phyloP scores from a whole-genome alignment of 352 stramenopile species.

The Plasmopara muralis region DNA sequence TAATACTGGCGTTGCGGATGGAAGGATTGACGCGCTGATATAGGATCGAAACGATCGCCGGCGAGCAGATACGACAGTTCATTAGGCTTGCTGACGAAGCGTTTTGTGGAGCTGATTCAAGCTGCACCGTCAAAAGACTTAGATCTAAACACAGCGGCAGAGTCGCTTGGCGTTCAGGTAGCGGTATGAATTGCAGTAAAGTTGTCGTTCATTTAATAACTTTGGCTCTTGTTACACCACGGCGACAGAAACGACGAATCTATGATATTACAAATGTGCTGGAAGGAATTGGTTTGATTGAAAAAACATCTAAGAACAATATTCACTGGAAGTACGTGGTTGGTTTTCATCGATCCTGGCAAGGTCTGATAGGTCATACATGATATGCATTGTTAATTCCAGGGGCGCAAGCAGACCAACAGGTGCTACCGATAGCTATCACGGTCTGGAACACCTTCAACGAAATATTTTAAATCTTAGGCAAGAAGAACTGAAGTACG shows the following conservation, averaged over 20 bases:
- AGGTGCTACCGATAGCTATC: constrained; percentile 40
- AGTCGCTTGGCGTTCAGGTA: constrained; percentile 75
- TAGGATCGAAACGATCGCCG: constrained; percentile 50
- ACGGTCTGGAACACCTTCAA: constrained; percentile 68
- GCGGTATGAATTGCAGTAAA: neutral
- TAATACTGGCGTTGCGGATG: neutral
- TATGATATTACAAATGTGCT: constrained; percentile 99
- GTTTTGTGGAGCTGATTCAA: constrained; percentile 95
- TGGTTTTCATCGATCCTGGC: constrained; percentile 4
- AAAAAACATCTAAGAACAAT: constrained; percentile 98
- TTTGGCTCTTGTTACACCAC: constrained; percentile 4
- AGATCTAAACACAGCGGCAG: constrained; percentile 92
- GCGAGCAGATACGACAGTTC: constrained; percentile 93
- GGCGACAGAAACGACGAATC: constrained; percentile 90
- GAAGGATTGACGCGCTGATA: neutral
- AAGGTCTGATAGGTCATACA: neutral
- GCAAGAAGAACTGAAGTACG: constrained; percentile 77
- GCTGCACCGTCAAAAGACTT: constrained; percentile 82
- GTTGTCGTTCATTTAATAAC: constrained; percentile 4
- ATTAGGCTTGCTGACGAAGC: constrained; percentile 93
- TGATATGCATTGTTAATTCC: constrained; percentile 3
- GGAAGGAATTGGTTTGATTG: constrained; percentile 95
- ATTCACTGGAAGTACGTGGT: constrained; percentile 93
- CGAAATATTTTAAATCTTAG: constrained; percentile 74
- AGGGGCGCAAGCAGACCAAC: constrained; percentile 49